Percentiles rank a stretch among this genome's conserved stretches.
phyloP scores from a whole-genome alignment of 768 basidiomycete genomes.

The Pulveroboletus sp. region DNA sequence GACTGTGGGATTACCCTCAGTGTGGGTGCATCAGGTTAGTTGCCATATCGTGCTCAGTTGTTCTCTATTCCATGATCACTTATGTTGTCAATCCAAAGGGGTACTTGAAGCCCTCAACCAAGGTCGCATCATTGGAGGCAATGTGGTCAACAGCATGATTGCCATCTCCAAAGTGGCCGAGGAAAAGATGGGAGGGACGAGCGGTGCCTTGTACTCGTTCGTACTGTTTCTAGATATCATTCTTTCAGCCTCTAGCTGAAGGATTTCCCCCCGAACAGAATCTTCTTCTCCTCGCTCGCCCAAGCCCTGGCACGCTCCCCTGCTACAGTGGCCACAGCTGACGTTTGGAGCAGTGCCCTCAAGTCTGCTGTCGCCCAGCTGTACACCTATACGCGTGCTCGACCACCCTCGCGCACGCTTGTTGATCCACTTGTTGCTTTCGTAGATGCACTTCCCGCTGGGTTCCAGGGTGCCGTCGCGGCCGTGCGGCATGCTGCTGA shows the following conservation, averaged over 20 bases:
- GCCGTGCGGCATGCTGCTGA: conserved; percentile 67
- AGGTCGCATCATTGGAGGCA: conserved; percentile 53
- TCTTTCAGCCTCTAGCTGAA: not conserved
- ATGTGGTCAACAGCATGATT: conserved; percentile 62
- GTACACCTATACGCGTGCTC: conserved; percentile 82
- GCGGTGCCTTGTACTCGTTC: conserved; percentile 86
- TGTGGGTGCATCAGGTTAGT: conserved; percentile 67
- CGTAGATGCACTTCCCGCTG: conserved; percentile 35
- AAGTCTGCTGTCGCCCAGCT: conserved; percentile 53
- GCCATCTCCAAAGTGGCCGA: conserved; percentile 71
- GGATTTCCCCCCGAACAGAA: conserved; percentile 40
- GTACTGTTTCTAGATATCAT: conserved; percentile 27
- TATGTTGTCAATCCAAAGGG: conserved; percentile 33
- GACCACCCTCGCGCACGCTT: conserved; percentile 85
- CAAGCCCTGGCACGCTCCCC: conserved; percentile 53
- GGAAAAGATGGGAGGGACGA: conserved; percentile 87
- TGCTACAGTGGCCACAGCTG: conserved; percentile 31
- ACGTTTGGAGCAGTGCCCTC: conserved; percentile 61
- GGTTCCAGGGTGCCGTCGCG: conserved; percentile 49
- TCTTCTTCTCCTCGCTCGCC: conserved; percentile 86
- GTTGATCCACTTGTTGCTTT: conserved; percentile 89
- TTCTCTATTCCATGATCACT: not conserved
- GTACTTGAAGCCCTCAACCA: conserved; percentile 55
- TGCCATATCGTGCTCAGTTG: not conserved
- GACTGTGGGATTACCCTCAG: conserved; percentile 67